Conservation (phyloP, 2,329 filamentous ascomycete species). For the Colletotrichum tabaci region DNA sequence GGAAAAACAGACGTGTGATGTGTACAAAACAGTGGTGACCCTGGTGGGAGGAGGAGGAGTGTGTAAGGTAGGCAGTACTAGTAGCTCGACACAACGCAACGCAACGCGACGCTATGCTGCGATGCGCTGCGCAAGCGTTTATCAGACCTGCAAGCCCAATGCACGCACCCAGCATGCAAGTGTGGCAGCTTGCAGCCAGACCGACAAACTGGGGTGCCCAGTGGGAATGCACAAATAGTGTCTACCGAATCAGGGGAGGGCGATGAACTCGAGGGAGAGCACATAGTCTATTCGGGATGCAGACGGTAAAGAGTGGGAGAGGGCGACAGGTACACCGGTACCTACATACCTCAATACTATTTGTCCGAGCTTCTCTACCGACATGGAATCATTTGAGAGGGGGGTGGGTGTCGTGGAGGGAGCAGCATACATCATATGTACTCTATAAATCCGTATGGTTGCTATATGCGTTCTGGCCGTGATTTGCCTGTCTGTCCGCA, state of each 20-base stretch:
- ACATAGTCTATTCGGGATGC: not conserved
- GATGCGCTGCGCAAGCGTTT: constrained; percentile 35
- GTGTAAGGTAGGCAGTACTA: not conserved
- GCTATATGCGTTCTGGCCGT: not conserved
- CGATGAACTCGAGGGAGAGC: not conserved
- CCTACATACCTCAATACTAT: constrained; percentile 37
- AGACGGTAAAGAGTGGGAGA: not conserved
- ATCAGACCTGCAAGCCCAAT: constrained; percentile 41
- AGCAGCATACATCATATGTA: constrained; percentile 23
- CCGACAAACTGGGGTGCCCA: constrained; percentile 38
- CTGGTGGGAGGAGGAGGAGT: too few species aligned
- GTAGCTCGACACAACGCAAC: constrained; percentile 4
- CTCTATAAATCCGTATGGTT: not conserved
- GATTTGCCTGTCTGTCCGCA: constrained; percentile 1
- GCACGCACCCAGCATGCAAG: constrained; percentile 38
- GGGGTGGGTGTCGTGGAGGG: not conserved
- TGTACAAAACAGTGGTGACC: constrained; percentile 13
- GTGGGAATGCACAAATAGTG: constrained; percentile 1
- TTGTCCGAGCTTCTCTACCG: constrained; percentile 18
- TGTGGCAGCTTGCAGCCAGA: constrained; percentile 41
- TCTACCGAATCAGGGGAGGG: constrained; percentile 4
- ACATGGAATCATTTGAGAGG: constrained; percentile 5
- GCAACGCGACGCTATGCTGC: constrained; percentile 22
- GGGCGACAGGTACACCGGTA: constrained; percentile 14
- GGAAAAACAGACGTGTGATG: constrained; percentile 2